Evolutionary conservation across 129 eudicot species (phyloP).

Genomic region (Rutidosis leptorrhynchoides): DNA sequence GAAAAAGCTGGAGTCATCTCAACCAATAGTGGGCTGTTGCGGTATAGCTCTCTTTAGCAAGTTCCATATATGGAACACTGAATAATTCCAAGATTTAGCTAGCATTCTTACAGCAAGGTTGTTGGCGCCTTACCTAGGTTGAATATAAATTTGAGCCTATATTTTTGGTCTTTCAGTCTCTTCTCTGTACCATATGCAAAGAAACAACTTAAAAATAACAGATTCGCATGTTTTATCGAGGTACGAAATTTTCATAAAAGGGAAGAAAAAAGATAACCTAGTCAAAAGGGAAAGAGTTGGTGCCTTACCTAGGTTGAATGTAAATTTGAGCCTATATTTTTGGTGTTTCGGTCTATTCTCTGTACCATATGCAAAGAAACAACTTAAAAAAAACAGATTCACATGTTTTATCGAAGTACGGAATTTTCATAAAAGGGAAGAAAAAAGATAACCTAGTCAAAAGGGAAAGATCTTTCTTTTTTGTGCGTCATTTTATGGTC

Average conservation of each 20-base stretch:
- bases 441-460: conserved; percentile 50
- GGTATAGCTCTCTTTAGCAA: too few relatives aligned
- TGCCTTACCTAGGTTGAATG: too few relatives aligned
- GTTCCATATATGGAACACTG: too few relatives aligned
- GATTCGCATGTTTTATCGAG: background rate
- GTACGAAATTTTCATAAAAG: background rate
- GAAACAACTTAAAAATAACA: conserved; percentile 1
- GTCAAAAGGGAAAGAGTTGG: conserved; percentile 58
- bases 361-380: conserved; percentile 27
- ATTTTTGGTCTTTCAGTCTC: conserved; percentile 80
- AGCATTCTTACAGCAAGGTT: too few relatives aligned
- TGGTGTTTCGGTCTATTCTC: conserved; percentile 85
- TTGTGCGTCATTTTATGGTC: conserved; percentile 49
- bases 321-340: conserved; percentile 94
- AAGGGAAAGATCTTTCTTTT: conserved; percentile 70
- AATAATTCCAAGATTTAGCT: too few relatives aligned
- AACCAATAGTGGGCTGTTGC: too few relatives aligned
- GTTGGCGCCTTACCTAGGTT: too few relatives aligned
- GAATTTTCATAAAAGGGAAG: background rate
- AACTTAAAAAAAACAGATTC: background rate
- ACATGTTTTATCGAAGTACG: background rate
- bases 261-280: conserved; percentile 37
- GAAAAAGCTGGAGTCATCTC: too few relatives aligned
- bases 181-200: conserved; percentile 47
- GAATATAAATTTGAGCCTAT: conserved; percentile 91